phyloP scores from a whole-genome alignment of 2,329 filamentous ascomycete genomes.

The Trichoderma harzianum region DNA sequence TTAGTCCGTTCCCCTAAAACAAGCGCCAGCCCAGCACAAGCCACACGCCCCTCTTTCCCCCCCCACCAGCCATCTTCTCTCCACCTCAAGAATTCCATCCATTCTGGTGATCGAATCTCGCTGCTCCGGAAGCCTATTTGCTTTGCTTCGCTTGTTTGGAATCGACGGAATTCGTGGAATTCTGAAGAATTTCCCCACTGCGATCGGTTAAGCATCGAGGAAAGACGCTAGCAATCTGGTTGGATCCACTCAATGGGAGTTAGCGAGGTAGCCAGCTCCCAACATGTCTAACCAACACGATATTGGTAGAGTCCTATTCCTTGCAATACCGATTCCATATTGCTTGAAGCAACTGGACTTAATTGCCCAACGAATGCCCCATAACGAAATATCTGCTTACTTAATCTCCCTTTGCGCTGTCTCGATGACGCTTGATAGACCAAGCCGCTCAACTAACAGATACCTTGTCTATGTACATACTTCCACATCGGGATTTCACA shows the following conservation, averaged over 20 bases:
- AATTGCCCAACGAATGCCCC: background rate
- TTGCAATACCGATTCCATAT: background rate
- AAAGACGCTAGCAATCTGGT: background rate
- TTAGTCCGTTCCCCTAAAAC: background rate
- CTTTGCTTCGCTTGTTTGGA: background rate
- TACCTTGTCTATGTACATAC: too few species aligned
- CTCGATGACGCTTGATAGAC: too few species aligned
- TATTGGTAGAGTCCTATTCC: background rate
- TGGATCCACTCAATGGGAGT: background rate
- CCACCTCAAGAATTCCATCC: slow-evolving; percentile 5
- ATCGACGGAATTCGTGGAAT: background rate
- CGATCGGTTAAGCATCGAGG: background rate
- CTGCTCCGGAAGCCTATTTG: background rate
- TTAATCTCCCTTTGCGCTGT: background rate
- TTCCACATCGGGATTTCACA: background rate
- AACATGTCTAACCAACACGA: background rate
- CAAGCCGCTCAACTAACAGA: too few species aligned
- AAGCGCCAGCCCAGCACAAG: background rate
- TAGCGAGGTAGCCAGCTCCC: background rate
- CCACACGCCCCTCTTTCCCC: slow-evolving; percentile 6
- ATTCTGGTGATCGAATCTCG: background rate
- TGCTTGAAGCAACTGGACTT: background rate
- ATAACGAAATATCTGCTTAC: background rate
- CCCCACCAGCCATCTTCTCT: background rate
- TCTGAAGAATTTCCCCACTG: background rate